These are phyloP conservation scores for Aureobasidium musti DNA, from an alignment of 2,329 filamentous ascomycete genomes.

Conservation along the genomic window DNA sequence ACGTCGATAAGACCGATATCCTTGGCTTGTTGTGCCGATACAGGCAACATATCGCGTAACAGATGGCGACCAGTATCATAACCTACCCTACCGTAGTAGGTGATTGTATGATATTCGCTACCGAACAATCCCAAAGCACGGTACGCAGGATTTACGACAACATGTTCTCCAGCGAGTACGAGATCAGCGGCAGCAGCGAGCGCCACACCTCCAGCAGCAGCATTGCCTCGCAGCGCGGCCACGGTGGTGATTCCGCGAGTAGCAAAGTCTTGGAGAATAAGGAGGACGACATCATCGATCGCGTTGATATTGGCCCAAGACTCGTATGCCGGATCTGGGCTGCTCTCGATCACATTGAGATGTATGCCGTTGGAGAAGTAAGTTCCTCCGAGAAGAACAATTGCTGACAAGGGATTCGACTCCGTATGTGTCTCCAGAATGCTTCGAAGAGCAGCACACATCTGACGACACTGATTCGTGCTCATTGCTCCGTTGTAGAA, in stretches of 20 bases:
- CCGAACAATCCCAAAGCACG: constrained; percentile 43
- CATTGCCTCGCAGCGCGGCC: constrained; percentile 47
- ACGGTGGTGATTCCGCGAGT: constrained; percentile 43
- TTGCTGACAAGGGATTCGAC: constrained; percentile 40
- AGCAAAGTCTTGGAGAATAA: constrained; percentile 46
- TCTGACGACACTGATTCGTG: constrained; percentile 44
- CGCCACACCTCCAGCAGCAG: constrained; percentile 49
- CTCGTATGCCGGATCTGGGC: constrained; percentile 43
- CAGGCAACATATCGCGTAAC: constrained; percentile 45
- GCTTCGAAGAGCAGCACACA: constrained; percentile 44
- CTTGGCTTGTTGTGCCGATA: constrained; percentile 45
- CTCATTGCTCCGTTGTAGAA: constrained; percentile 52
- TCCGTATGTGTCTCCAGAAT: constrained; percentile 40
- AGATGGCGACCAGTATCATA: constrained; percentile 38
- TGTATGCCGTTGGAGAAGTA: constrained; percentile 52
- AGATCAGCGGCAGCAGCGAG: constrained; percentile 45
- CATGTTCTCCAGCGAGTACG: constrained; percentile 45
- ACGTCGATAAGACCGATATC: constrained; percentile 46
- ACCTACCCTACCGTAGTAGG: constrained; percentile 46
- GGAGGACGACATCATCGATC: constrained; percentile 48
- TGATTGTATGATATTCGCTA: constrained; percentile 49
- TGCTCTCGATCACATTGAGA: constrained; percentile 49
- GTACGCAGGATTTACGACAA: constrained; percentile 50
- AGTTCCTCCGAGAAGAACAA: constrained; percentile 47
- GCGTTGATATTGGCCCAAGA: constrained; percentile 51